Evolutionary conservation across 768 basidiomycete species (phyloP).

Genomic region (Mycena galopus): DNA sequence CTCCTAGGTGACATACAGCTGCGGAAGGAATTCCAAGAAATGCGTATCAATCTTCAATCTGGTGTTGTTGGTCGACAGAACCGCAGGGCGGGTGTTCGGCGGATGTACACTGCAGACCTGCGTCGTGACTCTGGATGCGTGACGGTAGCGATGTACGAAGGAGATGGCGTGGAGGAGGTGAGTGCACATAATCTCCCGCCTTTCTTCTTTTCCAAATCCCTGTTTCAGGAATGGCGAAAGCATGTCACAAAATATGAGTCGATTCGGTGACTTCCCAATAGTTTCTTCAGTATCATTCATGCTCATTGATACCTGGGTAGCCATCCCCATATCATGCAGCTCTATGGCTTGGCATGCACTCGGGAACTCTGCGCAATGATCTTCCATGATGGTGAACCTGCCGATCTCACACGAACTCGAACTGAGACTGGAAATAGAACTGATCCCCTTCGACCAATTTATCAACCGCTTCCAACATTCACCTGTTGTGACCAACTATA

Average conservation of each 20-base stretch:
- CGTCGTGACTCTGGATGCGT: not conserved
- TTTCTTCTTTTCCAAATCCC: not conserved
- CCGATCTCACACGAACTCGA: fast-evolving
- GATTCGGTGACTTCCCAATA: not conserved
- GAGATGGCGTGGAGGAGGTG: not conserved
- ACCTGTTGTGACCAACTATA: not conserved
- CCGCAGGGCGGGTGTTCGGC: not conserved
- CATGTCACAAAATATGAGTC: conserved; percentile 1
- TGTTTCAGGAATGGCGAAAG: not conserved
- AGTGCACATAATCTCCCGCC: not conserved
- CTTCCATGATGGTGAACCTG: not conserved
- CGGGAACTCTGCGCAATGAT: not conserved
- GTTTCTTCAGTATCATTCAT: not conserved
- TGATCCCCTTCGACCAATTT: not conserved
- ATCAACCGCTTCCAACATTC: not conserved
- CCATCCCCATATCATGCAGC: not conserved
- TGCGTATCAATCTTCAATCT: not conserved
- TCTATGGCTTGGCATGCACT: not conserved
- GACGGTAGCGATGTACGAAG: conserved; percentile 6
- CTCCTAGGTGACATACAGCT: not conserved
- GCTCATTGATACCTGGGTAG: not conserved
- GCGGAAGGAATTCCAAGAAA: not conserved
- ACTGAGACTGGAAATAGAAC: not conserved
- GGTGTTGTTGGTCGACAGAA: not conserved
- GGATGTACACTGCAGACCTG: conserved; percentile 9